phyloP scores from a whole-genome alignment of 176 grass and related monocot species.

The Carex parvula region DNA sequence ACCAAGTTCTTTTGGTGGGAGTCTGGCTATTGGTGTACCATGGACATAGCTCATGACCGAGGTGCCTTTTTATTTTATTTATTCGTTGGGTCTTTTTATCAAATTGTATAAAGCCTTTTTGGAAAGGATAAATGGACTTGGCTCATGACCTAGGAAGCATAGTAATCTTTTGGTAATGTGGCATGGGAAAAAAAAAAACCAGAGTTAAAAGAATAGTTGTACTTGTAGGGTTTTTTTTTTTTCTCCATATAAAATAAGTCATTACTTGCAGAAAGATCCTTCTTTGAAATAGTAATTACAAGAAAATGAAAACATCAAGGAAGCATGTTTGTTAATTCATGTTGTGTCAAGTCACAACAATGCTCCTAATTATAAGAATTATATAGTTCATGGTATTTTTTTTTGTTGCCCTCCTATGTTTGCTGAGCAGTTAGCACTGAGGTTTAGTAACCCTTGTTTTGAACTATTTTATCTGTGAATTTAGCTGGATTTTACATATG shows the following conservation, averaged over 20 bases:
- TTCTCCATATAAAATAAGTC: neutral
- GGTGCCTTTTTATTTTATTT: constrained; percentile 38
- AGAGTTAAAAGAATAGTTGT: neutral
- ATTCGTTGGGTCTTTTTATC: neutral
- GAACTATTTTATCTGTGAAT: constrained; percentile 38
- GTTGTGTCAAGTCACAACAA: neutral
- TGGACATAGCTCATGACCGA: constrained; percentile 99
- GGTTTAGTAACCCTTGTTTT: constrained; percentile 13
- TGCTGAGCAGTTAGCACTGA: neutral
- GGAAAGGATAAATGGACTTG: neutral
- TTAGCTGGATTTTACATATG: constrained; percentile 99
- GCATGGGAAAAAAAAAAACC: neutral
- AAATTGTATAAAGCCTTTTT: neutral
- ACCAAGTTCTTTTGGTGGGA: constrained; percentile 99
- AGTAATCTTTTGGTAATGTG: neutral
- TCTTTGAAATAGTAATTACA: neutral
- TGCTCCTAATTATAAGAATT: neutral
- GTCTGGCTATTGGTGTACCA: constrained; percentile 98
- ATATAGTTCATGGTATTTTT: neutral
- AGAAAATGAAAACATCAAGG: neutral
- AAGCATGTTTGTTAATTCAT: neutral
- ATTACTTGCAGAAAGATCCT: neutral
- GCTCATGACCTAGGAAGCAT: neutral
- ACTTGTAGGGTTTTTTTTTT: neutral
- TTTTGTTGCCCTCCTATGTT: neutral